phyloP scores from a whole-genome alignment of 2,329 filamentous ascomycete species.

The Epicoccum sorghinum region DNA sequence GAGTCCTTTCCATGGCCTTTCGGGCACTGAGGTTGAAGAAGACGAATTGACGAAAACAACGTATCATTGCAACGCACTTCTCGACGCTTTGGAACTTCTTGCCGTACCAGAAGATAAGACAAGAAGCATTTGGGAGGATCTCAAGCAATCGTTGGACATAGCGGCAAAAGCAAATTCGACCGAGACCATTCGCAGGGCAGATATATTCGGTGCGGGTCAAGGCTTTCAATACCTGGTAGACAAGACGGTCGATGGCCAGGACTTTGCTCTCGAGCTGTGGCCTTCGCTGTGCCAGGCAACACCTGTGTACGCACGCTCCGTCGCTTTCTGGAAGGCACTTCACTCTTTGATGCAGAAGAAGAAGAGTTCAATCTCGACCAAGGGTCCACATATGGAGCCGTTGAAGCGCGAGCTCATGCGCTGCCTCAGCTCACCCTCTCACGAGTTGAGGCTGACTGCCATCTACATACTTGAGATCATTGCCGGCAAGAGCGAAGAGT shows the following conservation, averaged over 20 bases:
- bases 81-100: conserved; percentile 33
- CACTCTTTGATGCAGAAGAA: conserved; percentile 69
- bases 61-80: conserved; percentile 40
- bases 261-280: conserved; percentile 61
- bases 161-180: conserved; percentile 18
- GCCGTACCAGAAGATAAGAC: conserved; percentile 29
- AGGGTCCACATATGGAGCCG: conserved; percentile 63
- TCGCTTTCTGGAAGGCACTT: conserved; percentile 42
- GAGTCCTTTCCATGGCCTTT: conserved; percentile 68
- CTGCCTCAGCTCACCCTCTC: conserved; percentile 77
- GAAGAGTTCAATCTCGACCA: conserved; percentile 57
- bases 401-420: conserved; percentile 70
- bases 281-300: conserved; percentile 70
- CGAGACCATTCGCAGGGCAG: conserved; percentile 9
- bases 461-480: conserved; percentile 73
- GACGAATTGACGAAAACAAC: conserved; percentile 18
- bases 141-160: conserved; percentile 29
- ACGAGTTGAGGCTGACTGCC: conserved; percentile 74
- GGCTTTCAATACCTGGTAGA: conserved; percentile 75
- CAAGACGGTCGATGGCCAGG: conserved; percentile 58
- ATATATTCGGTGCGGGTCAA: conserved; percentile 72
- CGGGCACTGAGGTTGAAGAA: neutral
- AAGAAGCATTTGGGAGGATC: conserved; percentile 24
- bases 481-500: conserved; percentile 54
- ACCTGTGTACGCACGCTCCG: conserved; percentile 65